Conservation (phyloP, 257 asterid species). For the Rehmannia glutinosa region DNA sequence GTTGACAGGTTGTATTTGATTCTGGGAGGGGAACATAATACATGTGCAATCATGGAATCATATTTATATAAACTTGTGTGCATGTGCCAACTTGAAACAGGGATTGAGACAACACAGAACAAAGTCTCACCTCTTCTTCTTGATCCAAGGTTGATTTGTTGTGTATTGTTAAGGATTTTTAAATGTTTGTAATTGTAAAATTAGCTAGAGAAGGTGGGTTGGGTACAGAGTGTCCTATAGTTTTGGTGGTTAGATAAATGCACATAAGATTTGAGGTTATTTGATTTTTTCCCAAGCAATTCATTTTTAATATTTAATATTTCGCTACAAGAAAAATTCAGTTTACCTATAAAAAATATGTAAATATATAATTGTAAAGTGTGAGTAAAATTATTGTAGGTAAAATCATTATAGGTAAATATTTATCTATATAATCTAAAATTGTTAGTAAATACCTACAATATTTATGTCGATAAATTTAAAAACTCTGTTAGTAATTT, state of each 20-base stretch:
- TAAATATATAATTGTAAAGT: no score
- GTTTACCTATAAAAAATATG: no score
- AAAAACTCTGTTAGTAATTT: no score
- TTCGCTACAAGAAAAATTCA: no score
- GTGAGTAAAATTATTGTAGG: no score
- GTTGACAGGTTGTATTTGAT: slow-evolving; percentile 61
- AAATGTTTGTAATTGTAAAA: background rate
- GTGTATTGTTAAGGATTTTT: background rate
- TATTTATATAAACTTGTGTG: slow-evolving; percentile 12
- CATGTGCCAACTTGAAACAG: slow-evolving; percentile 52
- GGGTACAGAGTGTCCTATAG: background rate
- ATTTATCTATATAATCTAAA: no score
- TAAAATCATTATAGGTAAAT: no score
- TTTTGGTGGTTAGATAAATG: background rate
- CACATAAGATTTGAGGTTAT: no score
- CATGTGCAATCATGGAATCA: slow-evolving; percentile 69
- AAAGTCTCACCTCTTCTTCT: background rate
- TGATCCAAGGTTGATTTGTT: slow-evolving; percentile 1
- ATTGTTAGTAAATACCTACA: no score
- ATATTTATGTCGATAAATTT: no score
- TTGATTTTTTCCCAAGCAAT: no score
- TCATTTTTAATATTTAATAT: no score
- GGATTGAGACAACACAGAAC: slow-evolving; percentile 28
- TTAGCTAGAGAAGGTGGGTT: background rate
- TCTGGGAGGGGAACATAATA: slow-evolving; percentile 54